These are phyloP conservation scores for Tuber borchii DNA, from an alignment of 495 filamentous ascomycete genomes.

Conservation along the genomic window DNA sequence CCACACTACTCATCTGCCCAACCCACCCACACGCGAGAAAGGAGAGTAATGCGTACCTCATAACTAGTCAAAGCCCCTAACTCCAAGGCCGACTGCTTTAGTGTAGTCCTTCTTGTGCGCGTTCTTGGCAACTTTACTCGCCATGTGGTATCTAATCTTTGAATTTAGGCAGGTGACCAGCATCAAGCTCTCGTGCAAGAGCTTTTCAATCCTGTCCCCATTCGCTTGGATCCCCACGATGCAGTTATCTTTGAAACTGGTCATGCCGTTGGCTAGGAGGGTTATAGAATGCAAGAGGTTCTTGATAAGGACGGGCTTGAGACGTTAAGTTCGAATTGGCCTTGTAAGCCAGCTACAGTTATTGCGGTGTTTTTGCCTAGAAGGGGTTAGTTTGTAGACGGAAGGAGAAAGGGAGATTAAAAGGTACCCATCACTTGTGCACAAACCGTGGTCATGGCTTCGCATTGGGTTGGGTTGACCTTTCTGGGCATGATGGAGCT, in stretches of 20 bases:
- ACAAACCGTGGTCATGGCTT: slow-evolving; percentile 96
- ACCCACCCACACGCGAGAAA: background rate
- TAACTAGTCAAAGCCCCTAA: slow-evolving; percentile 80
- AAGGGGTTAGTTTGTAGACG: slow-evolving; percentile 5
- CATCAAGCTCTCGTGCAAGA: slow-evolving; percentile 96
- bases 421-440: slow-evolving; percentile 81
- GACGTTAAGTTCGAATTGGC: slow-evolving; percentile 97
- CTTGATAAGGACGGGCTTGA: slow-evolving; percentile 92
- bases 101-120: slow-evolving; percentile 95
- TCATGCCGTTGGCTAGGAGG: slow-evolving; percentile 85
- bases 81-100: slow-evolving; percentile 92
- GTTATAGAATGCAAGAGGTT: slow-evolving; percentile 88
- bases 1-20: background rate
- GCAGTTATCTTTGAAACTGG: slow-evolving; percentile 87
- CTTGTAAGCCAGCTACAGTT: slow-evolving; percentile 90
- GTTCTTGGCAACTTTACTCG: slow-evolving; percentile 96
- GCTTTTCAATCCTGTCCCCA: slow-evolving; percentile 75
- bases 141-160: slow-evolving; percentile 98
- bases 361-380: slow-evolving; percentile 71
- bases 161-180: slow-evolving; percentile 97
- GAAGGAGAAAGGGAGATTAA: slow-evolving; percentile 7
- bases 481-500: slow-evolving; percentile 98
- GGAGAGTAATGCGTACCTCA: slow-evolving; percentile 46
- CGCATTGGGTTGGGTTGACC: slow-evolving; percentile 98
- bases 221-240: slow-evolving; percentile 85